A percentile compares a stretch with the other conserved stretches of the same genome.
These are phyloP conservation scores for Coniosporium tulheliwenetii DNA, from an alignment of 2,329 filamentous ascomycete species.

Conservation along the genomic window DNA sequence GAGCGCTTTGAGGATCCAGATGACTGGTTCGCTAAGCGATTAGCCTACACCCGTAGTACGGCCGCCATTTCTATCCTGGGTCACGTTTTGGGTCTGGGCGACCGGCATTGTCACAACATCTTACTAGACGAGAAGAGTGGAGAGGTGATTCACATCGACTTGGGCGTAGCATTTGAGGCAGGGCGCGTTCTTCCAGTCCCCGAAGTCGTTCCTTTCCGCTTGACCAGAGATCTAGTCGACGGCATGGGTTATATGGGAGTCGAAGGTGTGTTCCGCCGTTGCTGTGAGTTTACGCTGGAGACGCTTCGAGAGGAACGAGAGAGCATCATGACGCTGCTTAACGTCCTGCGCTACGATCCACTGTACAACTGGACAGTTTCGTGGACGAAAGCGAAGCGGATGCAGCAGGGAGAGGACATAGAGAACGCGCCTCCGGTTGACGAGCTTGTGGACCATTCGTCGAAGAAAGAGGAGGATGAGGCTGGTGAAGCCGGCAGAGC, in stretches of 20 bases:
- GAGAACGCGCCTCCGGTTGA: constrained; percentile 6
- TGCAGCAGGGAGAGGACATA: constrained; percentile 31
- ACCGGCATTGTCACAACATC: constrained; percentile 94
- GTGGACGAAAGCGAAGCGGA: constrained; percentile 46
- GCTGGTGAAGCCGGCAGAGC: constrained; percentile 79
- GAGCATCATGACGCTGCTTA: constrained; percentile 95
- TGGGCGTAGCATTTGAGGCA: constrained; percentile 94
- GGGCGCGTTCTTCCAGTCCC: constrained; percentile 90
- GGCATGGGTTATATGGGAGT: constrained; percentile 93
- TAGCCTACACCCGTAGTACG: constrained; percentile 85
- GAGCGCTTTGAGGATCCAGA: constrained; percentile 88
- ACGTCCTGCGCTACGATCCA: constrained; percentile 95
- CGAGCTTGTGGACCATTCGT: constrained; percentile 14
- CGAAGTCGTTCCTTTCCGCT: constrained; percentile 85
- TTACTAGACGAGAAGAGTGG: constrained; percentile 78
- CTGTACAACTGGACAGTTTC: constrained; percentile 92
- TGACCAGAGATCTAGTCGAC: constrained; percentile 89
- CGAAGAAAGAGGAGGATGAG: constrained; percentile 33
- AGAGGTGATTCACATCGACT: constrained; percentile 91
- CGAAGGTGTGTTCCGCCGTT: constrained; percentile 92
- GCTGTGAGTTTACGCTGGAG: constrained; percentile 93
- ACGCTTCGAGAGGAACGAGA: constrained; percentile 90
- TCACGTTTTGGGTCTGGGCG: constrained; percentile 80
- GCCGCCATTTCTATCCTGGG: constrained; percentile 92
- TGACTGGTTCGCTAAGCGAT: constrained; percentile 80